Conservation (phyloP, 176 grass and related monocot genomes). For the Puccinellia tenuiflora region DNA sequence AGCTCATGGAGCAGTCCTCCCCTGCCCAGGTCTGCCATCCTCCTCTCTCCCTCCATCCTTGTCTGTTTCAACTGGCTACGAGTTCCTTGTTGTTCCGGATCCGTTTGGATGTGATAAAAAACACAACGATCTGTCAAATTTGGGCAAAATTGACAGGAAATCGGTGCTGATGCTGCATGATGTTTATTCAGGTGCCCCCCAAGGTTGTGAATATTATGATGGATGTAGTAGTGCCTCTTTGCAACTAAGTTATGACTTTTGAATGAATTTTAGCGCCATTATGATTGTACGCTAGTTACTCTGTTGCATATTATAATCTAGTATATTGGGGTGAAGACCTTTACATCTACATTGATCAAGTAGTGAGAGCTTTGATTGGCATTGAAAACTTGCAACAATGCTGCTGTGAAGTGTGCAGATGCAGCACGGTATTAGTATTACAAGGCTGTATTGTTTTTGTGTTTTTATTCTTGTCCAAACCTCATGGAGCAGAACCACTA, state of each 20-base stretch:
- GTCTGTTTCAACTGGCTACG: background rate
- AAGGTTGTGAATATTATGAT: background rate
- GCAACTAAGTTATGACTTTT: background rate
- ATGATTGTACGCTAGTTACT: background rate
- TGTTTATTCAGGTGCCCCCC: background rate
- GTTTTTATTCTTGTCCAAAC: background rate
- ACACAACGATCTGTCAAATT: background rate
- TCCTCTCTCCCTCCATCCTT: background rate
- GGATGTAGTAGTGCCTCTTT: background rate
- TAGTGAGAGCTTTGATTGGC: background rate
- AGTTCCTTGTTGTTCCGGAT: background rate
- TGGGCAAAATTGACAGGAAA: background rate
- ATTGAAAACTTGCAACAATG: background rate
- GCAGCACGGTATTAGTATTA: background rate
- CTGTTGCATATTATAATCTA: background rate
- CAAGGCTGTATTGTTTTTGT: background rate
- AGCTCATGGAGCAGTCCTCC: slow-evolving; percentile 84
- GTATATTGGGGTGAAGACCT: background rate
- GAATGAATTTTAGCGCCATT: background rate
- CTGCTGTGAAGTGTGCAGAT: background rate
- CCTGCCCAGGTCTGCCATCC: slow-evolving; percentile 59
- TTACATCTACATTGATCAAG: background rate
- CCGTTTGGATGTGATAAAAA: background rate
- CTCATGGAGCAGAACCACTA: background rate
- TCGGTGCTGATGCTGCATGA: background rate